Evolutionary conservation across 2,329 filamentous ascomycete species (phyloP).

Genomic region (Triangularia setosa): DNA sequence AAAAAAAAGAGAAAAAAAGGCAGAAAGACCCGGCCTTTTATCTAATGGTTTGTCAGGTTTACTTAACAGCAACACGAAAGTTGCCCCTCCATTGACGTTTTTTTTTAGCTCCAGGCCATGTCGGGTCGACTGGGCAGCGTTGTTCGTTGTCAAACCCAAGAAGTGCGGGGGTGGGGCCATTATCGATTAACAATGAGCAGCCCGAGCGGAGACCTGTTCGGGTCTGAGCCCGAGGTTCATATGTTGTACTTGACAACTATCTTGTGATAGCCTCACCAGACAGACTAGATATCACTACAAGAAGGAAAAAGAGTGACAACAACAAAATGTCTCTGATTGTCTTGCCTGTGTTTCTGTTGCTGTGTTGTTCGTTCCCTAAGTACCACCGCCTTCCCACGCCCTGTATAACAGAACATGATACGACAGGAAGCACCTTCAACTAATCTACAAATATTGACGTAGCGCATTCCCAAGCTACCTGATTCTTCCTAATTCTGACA

Average conservation of each 20-base stretch:
- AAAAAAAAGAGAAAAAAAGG: not conserved
- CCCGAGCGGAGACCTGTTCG: too few species aligned
- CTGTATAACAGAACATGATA: too few species aligned
- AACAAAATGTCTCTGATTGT: not conserved
- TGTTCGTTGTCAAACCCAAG: not conserved
- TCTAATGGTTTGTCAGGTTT: conserved; percentile 1
- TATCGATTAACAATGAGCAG: too few species aligned
- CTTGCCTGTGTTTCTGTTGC: not conserved
- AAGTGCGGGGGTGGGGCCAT: not conserved
- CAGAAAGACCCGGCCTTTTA: not conserved
- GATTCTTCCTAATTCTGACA: conserved; percentile 15
- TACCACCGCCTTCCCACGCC: too few species aligned
- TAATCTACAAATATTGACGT: conserved; percentile 13
- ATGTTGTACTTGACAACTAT: too few species aligned
- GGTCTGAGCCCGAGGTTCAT: not conserved
- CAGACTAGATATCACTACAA: not conserved
- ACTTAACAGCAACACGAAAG: conserved; percentile 6
- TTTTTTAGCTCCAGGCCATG: not conserved
- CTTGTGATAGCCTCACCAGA: too few species aligned
- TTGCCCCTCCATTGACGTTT: conserved; percentile 23
- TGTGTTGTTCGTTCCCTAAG: not conserved
- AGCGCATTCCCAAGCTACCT: conserved; percentile 10
- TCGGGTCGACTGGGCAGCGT: conserved; percentile 11
- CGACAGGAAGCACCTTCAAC: not conserved
- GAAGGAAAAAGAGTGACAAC: not conserved